These are phyloP conservation scores for Blakeslea trispora DNA, from an alignment of 371 early-diverging fungal species.

Conservation along the genomic window DNA sequence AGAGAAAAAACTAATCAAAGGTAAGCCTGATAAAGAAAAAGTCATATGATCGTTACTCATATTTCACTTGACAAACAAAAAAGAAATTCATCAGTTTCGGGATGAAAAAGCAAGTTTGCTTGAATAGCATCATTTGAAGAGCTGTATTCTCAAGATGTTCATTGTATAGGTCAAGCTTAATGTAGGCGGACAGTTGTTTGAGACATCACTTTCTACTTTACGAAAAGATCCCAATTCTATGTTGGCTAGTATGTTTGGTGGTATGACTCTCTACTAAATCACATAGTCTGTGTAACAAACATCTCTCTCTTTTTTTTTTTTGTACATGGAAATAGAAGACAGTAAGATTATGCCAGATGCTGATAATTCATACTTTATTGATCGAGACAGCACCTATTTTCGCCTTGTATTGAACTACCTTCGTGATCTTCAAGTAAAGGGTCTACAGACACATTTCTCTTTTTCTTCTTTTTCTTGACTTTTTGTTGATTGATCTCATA, in stretches of 20 bases:
- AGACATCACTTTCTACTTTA: conserved; percentile 43
- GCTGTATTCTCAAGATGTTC: no score
- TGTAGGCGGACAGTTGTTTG: conserved; percentile 43
- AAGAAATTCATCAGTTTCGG: conserved; percentile 33
- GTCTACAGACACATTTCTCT: not conserved
- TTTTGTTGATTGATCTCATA: not conserved
- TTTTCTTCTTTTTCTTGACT: no score
- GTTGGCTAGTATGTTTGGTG: conserved; percentile 40
- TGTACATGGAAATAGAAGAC: conserved; percentile 4
- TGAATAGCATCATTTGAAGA: no score
- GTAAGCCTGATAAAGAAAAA: not conserved
- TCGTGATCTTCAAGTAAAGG: conserved; percentile 37
- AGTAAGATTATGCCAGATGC: conserved; percentile 25
- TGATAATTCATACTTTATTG: conserved; percentile 48
- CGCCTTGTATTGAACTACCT: conserved; percentile 43
- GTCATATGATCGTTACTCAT: no score
- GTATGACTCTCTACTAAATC: conserved; percentile 10
- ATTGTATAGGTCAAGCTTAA: conserved; percentile 33
- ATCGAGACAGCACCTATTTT: conserved; percentile 48
- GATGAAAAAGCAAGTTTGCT: conserved; percentile 34
- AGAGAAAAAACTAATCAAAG: conserved; percentile 29
- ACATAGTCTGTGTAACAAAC: not conserved
- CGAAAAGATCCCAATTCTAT: conserved; percentile 40
- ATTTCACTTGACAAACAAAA: no score
- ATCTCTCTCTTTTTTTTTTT: conserved; percentile 4